phyloP scores from a whole-genome alignment of 2,329 filamentous ascomycete species.

The Periconia macrospinosa region DNA sequence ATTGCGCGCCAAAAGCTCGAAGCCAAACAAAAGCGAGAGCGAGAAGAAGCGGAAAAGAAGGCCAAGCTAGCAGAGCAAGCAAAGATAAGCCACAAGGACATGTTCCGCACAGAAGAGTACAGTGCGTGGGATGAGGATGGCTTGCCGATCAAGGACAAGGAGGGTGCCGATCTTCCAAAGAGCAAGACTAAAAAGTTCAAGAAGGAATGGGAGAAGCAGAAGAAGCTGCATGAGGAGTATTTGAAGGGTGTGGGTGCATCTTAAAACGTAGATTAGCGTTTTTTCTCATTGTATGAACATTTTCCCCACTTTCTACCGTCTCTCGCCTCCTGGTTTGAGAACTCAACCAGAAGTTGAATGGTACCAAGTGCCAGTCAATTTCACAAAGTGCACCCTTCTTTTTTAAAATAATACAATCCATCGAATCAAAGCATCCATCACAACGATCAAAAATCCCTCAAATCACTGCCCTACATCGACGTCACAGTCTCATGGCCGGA shows the following conservation, averaged over 20 bases:
- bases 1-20: constrained; percentile 47
- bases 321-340: too few species aligned
- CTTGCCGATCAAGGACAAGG: constrained; percentile 73
- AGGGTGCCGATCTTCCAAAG: constrained; percentile 81
- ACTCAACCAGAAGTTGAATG: too few species aligned
- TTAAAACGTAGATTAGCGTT: neutral
- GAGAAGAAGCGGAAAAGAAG: constrained; percentile 60
- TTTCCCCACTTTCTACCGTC: too few species aligned
- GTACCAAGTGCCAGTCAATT: too few species aligned
- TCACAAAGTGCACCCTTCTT: too few species aligned
- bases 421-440: too few species aligned
- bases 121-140: constrained; percentile 82
- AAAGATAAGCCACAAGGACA: constrained; percentile 59
- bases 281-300: neutral
- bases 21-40: constrained; percentile 56
- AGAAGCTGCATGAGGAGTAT: constrained; percentile 70
- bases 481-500: neutral
- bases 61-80: constrained; percentile 59
- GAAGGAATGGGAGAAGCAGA: constrained; percentile 90
- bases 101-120: constrained; percentile 65
- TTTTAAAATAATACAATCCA: too few species aligned
- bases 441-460: too few species aligned
- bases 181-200: constrained; percentile 76
- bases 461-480: too few species aligned
- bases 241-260: constrained; percentile 17